Base-by-base conservation (phyloP, 768 basidiomycete genomes). In the Aureoboletus auriporus region DNA sequence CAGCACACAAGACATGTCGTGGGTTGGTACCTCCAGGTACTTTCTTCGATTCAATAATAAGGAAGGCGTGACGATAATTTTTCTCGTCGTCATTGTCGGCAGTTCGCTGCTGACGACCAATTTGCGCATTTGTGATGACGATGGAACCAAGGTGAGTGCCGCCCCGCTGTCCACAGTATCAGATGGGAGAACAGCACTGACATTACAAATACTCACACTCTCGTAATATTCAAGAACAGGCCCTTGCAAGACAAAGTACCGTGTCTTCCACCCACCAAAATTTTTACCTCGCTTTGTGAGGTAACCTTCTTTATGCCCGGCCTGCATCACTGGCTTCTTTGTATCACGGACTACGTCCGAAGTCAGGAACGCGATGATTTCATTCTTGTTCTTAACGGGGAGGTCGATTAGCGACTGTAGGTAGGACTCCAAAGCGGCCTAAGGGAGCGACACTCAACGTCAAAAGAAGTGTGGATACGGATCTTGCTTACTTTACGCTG, bases 231-330 rank as follows among this genome's bases (percentile, higher is more conserved):
- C 91, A 43, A 98, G 75, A 2, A 87, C 79, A 4, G 91, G 85
- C 0, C 94, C 93, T 66, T 91, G 86, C 23, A 97, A 75, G 8
- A 97, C 92, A 60, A 98, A 98, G 68, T 84, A 99, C 37, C 96
- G 78, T 23, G 92, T 92, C 64, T 95, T 94, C 95, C 92, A 94
- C 2, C 95, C 93, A 39, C 96, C 96, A 69, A 98, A 97, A 61
- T 92, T 96, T 73, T 97, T 93, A 17, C 94, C 94, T 49, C 93
- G 79, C 71, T 97, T 97, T 16, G 95, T 97, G 31, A 96, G 72
- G 65, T 95, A 95, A 13, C 94, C 95, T 67, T 95, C 91, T 68
- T 95, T 96, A 71, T 93, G 83, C 26, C 89, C 89, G 2, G 76
- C 76, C 61, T 88, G 86, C 72, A 80, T 80, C 16, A 88, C 88